Evolutionary conservation across 306 rosid genomes (phyloP), one percentile per base, ranked within the genome.

Genomic region (Ammopiptanthus mongolicus): DNA sequence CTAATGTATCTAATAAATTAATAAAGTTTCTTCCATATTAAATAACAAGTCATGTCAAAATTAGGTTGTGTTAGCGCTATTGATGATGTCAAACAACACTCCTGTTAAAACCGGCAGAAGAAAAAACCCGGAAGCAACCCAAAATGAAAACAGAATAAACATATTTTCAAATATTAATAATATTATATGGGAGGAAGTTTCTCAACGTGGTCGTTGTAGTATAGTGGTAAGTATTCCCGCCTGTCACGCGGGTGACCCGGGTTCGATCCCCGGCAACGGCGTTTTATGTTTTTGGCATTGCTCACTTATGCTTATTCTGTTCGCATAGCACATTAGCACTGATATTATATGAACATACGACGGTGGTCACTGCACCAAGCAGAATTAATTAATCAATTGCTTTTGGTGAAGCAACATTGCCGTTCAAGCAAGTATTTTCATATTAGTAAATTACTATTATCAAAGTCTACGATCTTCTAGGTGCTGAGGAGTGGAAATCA

Each of bases 201-300:
- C n/a, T 25, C 28, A 25, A 25, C 65, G 14, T 41, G 11, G 72
- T 76, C 82, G 73, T 80, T 80, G 80, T 84, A 80, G 85, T 80
- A 80, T 78, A 78, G 81, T 73, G 78, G 82, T 69, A 22, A 84
- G 82, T 77, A 73, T 84, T 77, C 69, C 74, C 63, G 77, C 76
- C 76, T 74, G 79, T 80, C 84, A 63, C 82, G 28, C 28, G 28
- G 28, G 28, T 25, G 28, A 84, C 83, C 87, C 81, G 84, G 86
- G 84, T 85, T 85, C 84, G 87, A 82, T 80, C 81, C 89, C 83
- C 79, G 89, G 85, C 83, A 83, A 80, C 77, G 83, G 87, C 85
- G 81, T 11, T 10, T 41, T 0, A 0, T 3, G 0, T 10, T 10
- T 41, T 42, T 42, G 48, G 0, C 33, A 23, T 23, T 23, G 1